Evolutionary conservation across 192 early-diverging fungal species (phyloP).

Genomic region (Coemansia sp.): DNA sequence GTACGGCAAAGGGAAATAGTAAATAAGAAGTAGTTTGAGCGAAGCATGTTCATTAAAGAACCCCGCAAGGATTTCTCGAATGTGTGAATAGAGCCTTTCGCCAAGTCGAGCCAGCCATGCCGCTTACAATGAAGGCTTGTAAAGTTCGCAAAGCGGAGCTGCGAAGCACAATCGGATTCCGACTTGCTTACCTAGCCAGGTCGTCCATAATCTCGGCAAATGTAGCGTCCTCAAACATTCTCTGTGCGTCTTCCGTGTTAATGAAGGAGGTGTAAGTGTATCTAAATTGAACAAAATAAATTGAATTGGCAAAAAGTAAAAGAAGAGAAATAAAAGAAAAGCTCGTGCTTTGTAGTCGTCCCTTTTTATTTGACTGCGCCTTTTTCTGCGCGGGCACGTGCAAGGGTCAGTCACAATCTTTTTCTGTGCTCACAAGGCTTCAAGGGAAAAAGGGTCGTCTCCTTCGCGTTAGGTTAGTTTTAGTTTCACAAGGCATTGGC

Average conservation of each 20-base stretch:
- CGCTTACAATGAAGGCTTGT: no score
- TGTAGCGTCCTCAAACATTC: slow-evolving; percentile 62
- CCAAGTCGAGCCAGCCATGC: no score
- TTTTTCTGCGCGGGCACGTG: no score
- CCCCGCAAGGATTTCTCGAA: background rate
- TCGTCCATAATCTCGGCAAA: slow-evolving; percentile 88
- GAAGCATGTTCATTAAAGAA: background rate
- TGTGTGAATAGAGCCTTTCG: background rate
- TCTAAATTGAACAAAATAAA: slow-evolving; percentile 3
- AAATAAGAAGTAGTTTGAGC: background rate
- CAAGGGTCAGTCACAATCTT: background rate
- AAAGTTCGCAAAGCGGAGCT: background rate
- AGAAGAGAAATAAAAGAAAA: slow-evolving; percentile 4
- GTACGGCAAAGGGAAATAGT: slow-evolving; percentile 16
- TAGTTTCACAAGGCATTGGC: background rate
- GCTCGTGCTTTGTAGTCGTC: background rate
- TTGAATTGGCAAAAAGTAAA: background rate
- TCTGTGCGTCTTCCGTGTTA: slow-evolving; percentile 4
- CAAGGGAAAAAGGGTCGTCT: no score
- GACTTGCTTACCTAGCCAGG: slow-evolving; percentile 61
- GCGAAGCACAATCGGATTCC: background rate
- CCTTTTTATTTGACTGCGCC: background rate
- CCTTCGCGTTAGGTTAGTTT: no score
- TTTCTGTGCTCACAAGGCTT: no score
- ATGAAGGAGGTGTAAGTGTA: background rate